Base-by-base conservation (phyloP, 805 yeast genomes). In the Cyberlindnera xylosilytica region DNA sequence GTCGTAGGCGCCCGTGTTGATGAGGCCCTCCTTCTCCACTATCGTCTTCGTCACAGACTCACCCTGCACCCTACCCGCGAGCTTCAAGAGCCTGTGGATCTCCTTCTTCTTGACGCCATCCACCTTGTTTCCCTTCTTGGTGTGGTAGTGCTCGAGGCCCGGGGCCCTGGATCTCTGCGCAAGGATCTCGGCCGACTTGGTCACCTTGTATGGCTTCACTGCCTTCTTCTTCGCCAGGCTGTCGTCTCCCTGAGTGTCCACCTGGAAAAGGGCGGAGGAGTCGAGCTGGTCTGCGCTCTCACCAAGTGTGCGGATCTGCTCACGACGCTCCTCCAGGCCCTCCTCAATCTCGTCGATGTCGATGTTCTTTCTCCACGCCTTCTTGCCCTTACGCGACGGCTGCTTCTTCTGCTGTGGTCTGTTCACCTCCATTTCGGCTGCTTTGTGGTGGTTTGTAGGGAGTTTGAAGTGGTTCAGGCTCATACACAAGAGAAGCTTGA, bases 361-460 rank as follows among this genome's bases (percentile, higher is more conserved):
- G 45, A 93, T 85, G 63, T 93, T 87, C 65, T 88, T 88, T 61
- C 96, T 79, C 95, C 97, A 87, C 5, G 96, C 81, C 61, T 76
- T 83, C 73, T 87, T 91, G 34, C 96, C 96, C 69, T 93, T 93
- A 58, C 98, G 76, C 7, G 97, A 88, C 4, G 84, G 58, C 65
- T 90, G 97, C 34, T 68, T 68, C 52, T 71, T 73, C 52, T 75
- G 80, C 18, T 77, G 61, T 12, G 90, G 87, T 62, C 79, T 73
- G 39, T 65, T 64, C 4, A 64, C 50, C 47, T 65, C 70, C 72
- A 64, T 52, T 20, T 20, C 8, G 8, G 29, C 7, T 22, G 10
- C 24, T 22, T 22, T 7, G 10, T 22, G 7, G 24, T 22, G 20
- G 28, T n/a, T 7, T 5, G 11, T 5, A 12, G 12, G 7, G 32